These are phyloP conservation scores for Pilasporangium apinafurcum DNA, from an alignment of 352 stramenopile species.

Conservation along the genomic window DNA sequence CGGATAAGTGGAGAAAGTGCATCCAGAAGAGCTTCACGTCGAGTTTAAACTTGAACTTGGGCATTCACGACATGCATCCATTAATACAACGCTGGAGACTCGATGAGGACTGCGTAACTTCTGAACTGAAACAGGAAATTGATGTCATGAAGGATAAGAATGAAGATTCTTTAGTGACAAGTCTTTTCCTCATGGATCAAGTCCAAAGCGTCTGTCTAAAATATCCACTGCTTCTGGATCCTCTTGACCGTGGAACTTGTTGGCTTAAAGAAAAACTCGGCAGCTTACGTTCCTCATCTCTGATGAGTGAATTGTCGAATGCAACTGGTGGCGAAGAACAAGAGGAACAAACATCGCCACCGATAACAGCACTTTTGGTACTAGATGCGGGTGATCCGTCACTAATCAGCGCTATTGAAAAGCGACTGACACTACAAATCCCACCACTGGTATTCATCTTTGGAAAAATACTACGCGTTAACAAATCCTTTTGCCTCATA, in stretches of 20 bases:
- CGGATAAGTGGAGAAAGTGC: slow-evolving; percentile 12
- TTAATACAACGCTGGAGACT: slow-evolving; percentile 23
- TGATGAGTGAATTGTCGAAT: neutral
- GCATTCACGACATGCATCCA: slow-evolving; percentile 3
- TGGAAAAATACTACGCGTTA: neutral
- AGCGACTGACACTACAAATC: slow-evolving; percentile 27
- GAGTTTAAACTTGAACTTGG: neutral
- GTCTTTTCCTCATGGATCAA: slow-evolving; percentile 47
- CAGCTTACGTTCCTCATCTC: neutral
- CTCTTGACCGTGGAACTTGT: slow-evolving; percentile 16
- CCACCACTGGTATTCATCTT: slow-evolving; percentile 10
- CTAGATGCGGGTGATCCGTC: slow-evolving; percentile 39
- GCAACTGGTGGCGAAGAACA: slow-evolving; percentile 2
- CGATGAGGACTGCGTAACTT: slow-evolving; percentile 12
- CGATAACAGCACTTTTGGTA: slow-evolving; percentile 10
- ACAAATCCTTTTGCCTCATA: neutral
- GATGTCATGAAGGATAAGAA: slow-evolving; percentile 13
- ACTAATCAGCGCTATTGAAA: slow-evolving; percentile 28
- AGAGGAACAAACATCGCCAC: neutral
- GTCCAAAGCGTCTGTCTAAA: slow-evolving; percentile 31
- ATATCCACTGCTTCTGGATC: slow-evolving; percentile 46
- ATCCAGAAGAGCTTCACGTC: slow-evolving; percentile 1
- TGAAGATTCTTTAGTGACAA: slow-evolving; percentile 20
- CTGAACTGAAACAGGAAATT: slow-evolving; percentile 24
- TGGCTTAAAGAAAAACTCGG: slow-evolving; percentile 34